Conservation (phyloP, 139 green algal genomes). For the Mesotaenium endlicherianum region DNA sequence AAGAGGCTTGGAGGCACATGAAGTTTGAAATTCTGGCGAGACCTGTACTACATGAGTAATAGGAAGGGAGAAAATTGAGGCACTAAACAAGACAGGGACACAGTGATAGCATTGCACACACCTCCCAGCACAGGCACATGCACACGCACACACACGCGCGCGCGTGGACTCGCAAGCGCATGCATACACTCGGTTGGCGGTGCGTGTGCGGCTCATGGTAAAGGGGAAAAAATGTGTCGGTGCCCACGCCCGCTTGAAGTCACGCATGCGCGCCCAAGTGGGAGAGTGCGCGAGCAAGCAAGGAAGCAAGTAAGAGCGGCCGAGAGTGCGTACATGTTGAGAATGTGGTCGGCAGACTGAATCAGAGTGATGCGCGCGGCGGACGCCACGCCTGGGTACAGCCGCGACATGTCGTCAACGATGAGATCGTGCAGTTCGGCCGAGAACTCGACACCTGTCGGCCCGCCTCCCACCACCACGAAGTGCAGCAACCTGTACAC, state of each 20-base stretch:
- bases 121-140: background rate
- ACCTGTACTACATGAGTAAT: too few species aligned
- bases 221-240: too few species aligned
- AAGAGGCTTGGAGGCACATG: too few species aligned
- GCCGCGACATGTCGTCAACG: background rate
- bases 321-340: conserved; percentile 35
- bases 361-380: conserved; percentile 10
- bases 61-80: too few species aligned
- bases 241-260: too few species aligned
- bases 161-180: too few species aligned
- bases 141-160: background rate
- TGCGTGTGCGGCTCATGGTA: too few species aligned
- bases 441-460: conserved; percentile 75
- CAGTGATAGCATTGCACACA: too few species aligned
- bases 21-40: too few species aligned
- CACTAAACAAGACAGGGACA: too few species aligned
- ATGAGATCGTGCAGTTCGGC: conserved; percentile 41
- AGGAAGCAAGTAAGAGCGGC: background rate
- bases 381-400: background rate
- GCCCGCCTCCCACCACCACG: conserved; percentile 81
- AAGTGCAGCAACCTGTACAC: conserved; percentile 68
- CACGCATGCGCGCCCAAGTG: too few species aligned
- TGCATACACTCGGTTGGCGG: too few species aligned
- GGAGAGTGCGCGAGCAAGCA: background rate
- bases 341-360: conserved; percentile 35